phyloP scores from a whole-genome alignment of 805 yeast genomes.

The Candida arabinofermentans region DNA sequence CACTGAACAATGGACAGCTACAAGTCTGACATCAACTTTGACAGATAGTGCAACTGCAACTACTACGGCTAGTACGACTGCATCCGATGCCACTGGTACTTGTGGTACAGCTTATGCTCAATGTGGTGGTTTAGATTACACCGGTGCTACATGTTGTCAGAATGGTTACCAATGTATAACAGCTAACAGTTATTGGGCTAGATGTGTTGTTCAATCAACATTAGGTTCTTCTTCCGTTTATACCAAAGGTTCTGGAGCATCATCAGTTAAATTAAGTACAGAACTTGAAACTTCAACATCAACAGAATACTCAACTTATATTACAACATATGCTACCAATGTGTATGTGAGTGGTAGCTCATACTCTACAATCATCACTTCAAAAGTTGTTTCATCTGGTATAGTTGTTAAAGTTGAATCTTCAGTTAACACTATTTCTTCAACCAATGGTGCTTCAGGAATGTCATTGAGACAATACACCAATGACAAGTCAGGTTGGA shows the following conservation, averaged over 20 bases:
- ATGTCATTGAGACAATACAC: conserved; percentile 5
- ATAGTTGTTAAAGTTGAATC: conserved; percentile 15
- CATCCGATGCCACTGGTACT: conserved; percentile 4
- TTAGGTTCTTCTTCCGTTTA: conserved; percentile 4
- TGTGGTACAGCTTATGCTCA: conserved; percentile 28
- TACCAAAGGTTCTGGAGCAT: background rate
- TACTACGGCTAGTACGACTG: conserved; percentile 5
- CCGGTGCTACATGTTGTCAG: conserved; percentile 27
- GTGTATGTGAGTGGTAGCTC: conserved; percentile 11
- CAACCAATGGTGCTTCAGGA: conserved; percentile 15
- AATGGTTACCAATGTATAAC: conserved; percentile 20
- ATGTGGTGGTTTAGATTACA: conserved; percentile 28
- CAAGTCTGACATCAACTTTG: conserved; percentile 5
- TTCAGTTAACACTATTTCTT: conserved; percentile 13
- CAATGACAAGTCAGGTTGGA: conserved; percentile 16
- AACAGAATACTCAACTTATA: conserved; percentile 14
- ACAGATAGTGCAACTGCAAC: conserved; percentile 7
- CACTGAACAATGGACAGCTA: background rate
- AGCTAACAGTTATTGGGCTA: conserved; percentile 27
- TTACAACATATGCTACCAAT: conserved; percentile 8
- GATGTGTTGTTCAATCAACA: conserved; percentile 26
- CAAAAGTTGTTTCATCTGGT: conserved; percentile 13
- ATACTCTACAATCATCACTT: conserved; percentile 8
- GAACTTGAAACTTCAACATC: conserved; percentile 2
- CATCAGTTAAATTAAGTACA: background rate